These are phyloP conservation scores for Onygenales sp. DNA, from an alignment of 2,329 filamentous ascomycete genomes.

Conservation along the genomic window DNA sequence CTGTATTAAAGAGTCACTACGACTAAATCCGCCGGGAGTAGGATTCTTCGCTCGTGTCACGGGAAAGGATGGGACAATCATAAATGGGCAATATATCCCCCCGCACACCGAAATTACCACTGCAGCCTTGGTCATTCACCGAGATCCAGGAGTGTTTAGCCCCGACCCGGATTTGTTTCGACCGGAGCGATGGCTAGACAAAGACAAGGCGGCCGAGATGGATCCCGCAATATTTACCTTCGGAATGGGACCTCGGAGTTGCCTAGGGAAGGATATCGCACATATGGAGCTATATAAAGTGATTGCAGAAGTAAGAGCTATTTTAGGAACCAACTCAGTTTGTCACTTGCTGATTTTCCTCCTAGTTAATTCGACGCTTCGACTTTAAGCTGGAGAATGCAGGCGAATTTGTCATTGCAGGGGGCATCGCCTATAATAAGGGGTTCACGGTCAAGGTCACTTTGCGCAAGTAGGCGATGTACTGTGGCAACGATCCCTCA, in stretches of 20 bases:
- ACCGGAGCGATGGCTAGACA: conserved; percentile 40
- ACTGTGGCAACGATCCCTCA: too few relatives aligned
- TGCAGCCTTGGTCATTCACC: conserved; percentile 23
- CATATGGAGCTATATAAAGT: conserved; percentile 16
- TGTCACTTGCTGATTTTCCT: background rate
- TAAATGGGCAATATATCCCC: conserved; percentile 23
- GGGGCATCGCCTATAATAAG: conserved; percentile 13
- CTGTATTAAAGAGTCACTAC: conserved; percentile 25
- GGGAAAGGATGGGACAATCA: conserved; percentile 19
- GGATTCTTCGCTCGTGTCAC: conserved; percentile 21
- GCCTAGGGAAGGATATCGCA: conserved; percentile 17
- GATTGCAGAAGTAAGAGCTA: conserved; percentile 11
- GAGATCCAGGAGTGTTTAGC: conserved; percentile 34
- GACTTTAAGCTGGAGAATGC: conserved; percentile 10
- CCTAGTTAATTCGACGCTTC: conserved; percentile 8
- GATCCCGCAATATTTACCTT: conserved; percentile 13
- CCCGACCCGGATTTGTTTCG: conserved; percentile 36
- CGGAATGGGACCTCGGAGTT: conserved; percentile 13
- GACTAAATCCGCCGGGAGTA: conserved; percentile 19
- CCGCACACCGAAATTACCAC: conserved; percentile 5
- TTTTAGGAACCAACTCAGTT: too few relatives aligned
- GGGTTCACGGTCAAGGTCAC: conserved; percentile 5
- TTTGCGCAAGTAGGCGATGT: background rate
- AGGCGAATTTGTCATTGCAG: conserved; percentile 12
- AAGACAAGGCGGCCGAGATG: conserved; percentile 8